Conservation (phyloP, 2,329 filamentous ascomycete genomes). For the Cladorrhinum sp. region DNA sequence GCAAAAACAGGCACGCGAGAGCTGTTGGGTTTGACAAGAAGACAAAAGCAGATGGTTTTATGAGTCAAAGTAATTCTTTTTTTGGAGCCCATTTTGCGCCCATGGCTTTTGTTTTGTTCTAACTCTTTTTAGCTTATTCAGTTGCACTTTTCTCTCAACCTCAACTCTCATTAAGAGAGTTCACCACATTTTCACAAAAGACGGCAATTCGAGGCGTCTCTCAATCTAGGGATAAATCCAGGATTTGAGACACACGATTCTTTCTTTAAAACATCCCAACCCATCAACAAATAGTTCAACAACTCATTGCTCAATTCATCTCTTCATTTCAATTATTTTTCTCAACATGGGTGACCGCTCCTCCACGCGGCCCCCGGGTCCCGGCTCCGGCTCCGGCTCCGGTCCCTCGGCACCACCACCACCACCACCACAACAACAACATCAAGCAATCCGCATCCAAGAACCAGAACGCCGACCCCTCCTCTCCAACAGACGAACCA, state of each 20-base stretch:
- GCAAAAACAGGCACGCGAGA: background rate
- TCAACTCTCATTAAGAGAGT: too few relatives aligned
- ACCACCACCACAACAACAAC: background rate
- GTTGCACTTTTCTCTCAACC: background rate
- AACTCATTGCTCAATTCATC: too few relatives aligned
- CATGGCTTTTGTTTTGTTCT: background rate
- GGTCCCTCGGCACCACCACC: background rate
- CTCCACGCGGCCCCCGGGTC: background rate
- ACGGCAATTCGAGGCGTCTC: too few relatives aligned
- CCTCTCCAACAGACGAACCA: conserved; percentile 30
- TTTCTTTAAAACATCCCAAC: too few relatives aligned
- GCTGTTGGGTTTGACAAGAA: background rate
- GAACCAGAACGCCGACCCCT: conserved; percentile 33
- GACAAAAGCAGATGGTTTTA: background rate
- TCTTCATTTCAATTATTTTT: too few relatives aligned
- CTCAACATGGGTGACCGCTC: background rate
- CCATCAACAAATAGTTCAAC: too few relatives aligned
- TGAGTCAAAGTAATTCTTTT: background rate
- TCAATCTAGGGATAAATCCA: background rate
- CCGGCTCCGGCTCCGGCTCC: background rate
- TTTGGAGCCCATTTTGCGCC: background rate
- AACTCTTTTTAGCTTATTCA: background rate
- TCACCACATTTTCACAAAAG: background rate
- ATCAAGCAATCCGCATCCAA: conserved; percentile 24
- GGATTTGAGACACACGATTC: too few relatives aligned